Conservation (phyloP, 805 yeast species). For the Blastobotrys terrestris region DNA sequence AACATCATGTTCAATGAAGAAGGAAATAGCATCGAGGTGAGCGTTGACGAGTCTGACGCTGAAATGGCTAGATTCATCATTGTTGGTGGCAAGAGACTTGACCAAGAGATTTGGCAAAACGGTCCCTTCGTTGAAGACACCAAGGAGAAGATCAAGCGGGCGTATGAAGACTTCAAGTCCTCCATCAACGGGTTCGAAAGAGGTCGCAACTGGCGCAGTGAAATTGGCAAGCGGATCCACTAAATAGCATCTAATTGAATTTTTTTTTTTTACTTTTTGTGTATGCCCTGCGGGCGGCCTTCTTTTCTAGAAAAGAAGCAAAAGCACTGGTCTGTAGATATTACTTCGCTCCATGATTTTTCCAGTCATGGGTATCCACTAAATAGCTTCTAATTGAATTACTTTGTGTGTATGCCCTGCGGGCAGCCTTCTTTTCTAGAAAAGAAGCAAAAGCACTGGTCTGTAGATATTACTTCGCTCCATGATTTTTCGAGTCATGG, state of each 20-base stretch:
- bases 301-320: neutral
- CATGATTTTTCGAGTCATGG: no score
- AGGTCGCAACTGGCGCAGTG: conserved; percentile 20
- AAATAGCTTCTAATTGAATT: no score
- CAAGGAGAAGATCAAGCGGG: conserved; percentile 56
- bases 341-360: no score
- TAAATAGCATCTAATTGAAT: neutral
- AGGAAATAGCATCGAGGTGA: conserved; percentile 15
- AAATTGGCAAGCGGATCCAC: conserved; percentile 17
- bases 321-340: neutral
- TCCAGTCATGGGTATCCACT: no score
- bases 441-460: no score
- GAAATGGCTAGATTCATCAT: conserved; percentile 21
- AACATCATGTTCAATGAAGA: conserved; percentile 20
- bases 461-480: no score
- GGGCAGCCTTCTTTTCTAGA: no score
- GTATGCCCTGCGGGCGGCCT: neutral
- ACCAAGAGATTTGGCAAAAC: conserved; percentile 59
- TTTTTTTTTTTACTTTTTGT: neutral
- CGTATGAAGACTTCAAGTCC: conserved; percentile 62
- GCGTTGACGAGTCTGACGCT: conserved; percentile 7
- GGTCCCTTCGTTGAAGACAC: conserved; percentile 84
- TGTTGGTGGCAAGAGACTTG: conserved; percentile 25
- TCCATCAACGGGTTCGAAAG: conserved; percentile 27
- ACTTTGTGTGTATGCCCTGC: no score